Evolutionary conservation across 768 basidiomycete genomes (phyloP).

Genomic region (Collybia nuda): DNA sequence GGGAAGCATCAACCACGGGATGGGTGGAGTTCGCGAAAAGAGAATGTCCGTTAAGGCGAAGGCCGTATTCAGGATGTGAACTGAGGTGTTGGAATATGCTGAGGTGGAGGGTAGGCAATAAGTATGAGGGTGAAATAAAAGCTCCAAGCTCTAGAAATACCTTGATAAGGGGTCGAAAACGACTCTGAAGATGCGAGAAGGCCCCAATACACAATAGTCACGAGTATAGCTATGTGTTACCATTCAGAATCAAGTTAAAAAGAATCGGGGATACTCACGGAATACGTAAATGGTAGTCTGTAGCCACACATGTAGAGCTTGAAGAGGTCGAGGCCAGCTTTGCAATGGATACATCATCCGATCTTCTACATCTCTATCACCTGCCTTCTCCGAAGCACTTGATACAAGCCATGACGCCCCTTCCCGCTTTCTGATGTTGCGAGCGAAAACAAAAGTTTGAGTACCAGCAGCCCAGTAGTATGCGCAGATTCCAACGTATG

Average conservation of each 20-base stretch:
- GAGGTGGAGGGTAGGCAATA: too few relatives aligned
- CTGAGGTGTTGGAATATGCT: slow-evolving; percentile 62
- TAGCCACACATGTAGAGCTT: slow-evolving; percentile 56
- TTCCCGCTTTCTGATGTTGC: neutral
- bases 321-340: slow-evolving; percentile 53
- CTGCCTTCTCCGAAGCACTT: too few relatives aligned
- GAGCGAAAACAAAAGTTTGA: slow-evolving; percentile 48
- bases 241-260: neutral
- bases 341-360: slow-evolving; percentile 49
- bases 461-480: slow-evolving; percentile 62
- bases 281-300: slow-evolving; percentile 50
- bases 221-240: slow-evolving; percentile 49
- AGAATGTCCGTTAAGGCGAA: slow-evolving; percentile 60
- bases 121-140: neutral
- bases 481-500: slow-evolving; percentile 59
- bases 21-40: slow-evolving; percentile 49
- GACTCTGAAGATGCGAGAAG: slow-evolving; percentile 43
- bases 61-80: slow-evolving; percentile 58
- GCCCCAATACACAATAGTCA: slow-evolving; percentile 64
- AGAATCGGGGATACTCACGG: slow-evolving; percentile 41
- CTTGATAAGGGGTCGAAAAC: slow-evolving; percentile 34
- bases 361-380: too few relatives aligned
- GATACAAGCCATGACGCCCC: too few relatives aligned
- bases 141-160: slow-evolving; percentile 23
- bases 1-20: slow-evolving; percentile 52